These are phyloP conservation scores for Pichia nanzhaoensis DNA, from an alignment of 805 yeast species.

Conservation along the genomic window DNA sequence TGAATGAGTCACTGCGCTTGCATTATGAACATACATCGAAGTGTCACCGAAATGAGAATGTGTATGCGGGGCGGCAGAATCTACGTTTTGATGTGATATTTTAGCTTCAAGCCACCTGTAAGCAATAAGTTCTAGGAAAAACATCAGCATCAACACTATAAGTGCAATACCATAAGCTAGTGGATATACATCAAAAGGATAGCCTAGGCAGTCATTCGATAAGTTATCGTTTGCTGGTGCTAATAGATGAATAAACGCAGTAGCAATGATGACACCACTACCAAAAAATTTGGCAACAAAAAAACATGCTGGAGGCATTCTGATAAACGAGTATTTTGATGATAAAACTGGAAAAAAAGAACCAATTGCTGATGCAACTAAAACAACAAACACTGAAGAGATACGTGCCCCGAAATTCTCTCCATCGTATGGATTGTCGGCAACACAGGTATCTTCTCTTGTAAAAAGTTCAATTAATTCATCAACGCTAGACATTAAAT, in stretches of 20 bases:
- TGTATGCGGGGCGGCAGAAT: conserved; percentile 29
- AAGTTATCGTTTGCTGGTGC: conserved; percentile 62
- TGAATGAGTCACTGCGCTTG: no score
- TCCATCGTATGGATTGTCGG: conserved; percentile 19
- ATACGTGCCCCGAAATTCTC: conserved; percentile 42
- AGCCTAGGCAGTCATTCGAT: conserved; percentile 54
- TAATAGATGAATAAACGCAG: conserved; percentile 71
- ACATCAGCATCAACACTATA: conserved; percentile 44
- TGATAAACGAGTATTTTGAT: conserved; percentile 49
- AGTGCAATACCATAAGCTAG: conserved; percentile 49
- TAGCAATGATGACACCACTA: conserved; percentile 77
- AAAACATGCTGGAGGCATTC: conserved; percentile 56
- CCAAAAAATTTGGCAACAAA: conserved; percentile 72
- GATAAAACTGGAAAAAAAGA: conserved; percentile 57
- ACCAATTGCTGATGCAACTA: conserved; percentile 52
- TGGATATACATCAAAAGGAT: conserved; percentile 46
- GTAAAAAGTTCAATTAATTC: conserved; percentile 4
- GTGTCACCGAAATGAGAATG: conserved; percentile 55
- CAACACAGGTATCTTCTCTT: conserved; percentile 15
- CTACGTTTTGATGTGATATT: conserved; percentile 19
- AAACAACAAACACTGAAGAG: conserved; percentile 55
- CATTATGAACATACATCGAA: conserved; percentile 14
- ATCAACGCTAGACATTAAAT: conserved; percentile 1
- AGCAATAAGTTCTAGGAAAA: conserved; percentile 45
- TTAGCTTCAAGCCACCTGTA: conserved; percentile 37